Percentiles rank a stretch among this genome's conserved stretches.
phyloP scores from a whole-genome alignment of 805 yeast genomes.

The Candida anglica region DNA sequence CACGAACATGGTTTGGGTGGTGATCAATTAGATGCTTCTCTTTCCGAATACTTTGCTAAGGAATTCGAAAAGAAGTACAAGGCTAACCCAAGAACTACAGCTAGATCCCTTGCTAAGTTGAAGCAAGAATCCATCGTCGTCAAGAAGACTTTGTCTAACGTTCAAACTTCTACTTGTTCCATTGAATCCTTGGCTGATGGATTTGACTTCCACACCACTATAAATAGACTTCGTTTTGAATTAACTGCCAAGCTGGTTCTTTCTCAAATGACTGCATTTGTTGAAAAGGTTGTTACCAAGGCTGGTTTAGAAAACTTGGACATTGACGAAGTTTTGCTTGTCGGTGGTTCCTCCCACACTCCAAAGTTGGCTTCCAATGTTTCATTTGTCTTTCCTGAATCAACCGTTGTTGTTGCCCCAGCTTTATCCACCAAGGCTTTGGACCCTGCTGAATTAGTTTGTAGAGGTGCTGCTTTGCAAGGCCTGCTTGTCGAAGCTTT shows the following conservation, averaged over 20 bases:
- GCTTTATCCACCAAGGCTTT: constrained; percentile 69
- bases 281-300: constrained; percentile 68
- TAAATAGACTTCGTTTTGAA: constrained; percentile 93
- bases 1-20: constrained; percentile 88
- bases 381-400: constrained; percentile 74
- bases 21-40: constrained; percentile 72
- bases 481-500: constrained; percentile 82
- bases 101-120: constrained; percentile 86
- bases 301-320: constrained; percentile 84
- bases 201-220: constrained; percentile 84
- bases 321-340: constrained; percentile 85
- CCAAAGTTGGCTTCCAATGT: constrained; percentile 85
- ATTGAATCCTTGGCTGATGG: constrained; percentile 95
- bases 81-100: constrained; percentile 73
- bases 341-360: constrained; percentile 89
- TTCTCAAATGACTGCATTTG: constrained; percentile 70
- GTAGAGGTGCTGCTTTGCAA: constrained; percentile 96
- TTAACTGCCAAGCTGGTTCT: constrained; percentile 77
- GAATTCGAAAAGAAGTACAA: constrained; percentile 90
- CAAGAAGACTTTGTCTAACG: constrained; percentile 89
- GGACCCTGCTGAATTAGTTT: constrained; percentile 83
- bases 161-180: constrained; percentile 83
- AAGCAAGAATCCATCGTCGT: constrained; percentile 76
- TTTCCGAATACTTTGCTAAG: constrained; percentile 81
- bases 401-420: constrained; percentile 74